These are phyloP conservation scores for Tothia fuscella DNA, from an alignment of 2,329 filamentous ascomycete species.

Conservation along the genomic window DNA sequence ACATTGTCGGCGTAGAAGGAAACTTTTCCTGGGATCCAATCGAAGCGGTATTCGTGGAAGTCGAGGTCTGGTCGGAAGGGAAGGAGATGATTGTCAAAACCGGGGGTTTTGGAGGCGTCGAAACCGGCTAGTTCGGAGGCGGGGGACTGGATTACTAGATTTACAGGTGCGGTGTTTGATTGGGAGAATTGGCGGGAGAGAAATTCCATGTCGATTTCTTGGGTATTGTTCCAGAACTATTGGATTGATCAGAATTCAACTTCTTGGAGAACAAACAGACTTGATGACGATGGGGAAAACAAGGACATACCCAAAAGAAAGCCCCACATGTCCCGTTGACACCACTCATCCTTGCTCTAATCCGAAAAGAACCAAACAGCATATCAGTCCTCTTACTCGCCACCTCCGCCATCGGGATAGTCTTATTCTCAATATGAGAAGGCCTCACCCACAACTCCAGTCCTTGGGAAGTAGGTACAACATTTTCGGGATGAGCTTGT, in stretches of 20 bases:
- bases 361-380: constrained; percentile 58
- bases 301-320: constrained; percentile 60
- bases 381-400: constrained; percentile 50
- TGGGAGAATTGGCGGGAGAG: constrained; percentile 54
- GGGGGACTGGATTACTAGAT: constrained; percentile 63
- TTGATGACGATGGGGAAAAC: background rate
- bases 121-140: constrained; percentile 47
- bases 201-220: constrained; percentile 75
- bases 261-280: background rate
- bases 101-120: constrained; percentile 48
- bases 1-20: constrained; percentile 57
- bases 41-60: constrained; percentile 72
- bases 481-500: constrained; percentile 45
- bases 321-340: constrained; percentile 59
- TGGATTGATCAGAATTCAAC: background rate
- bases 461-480: constrained; percentile 38
- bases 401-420: constrained; percentile 53
- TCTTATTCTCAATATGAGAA: constrained; percentile 31
- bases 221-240: constrained; percentile 65
- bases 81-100: constrained; percentile 46
- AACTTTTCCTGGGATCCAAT: constrained; percentile 53
- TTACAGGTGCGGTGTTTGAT: constrained; percentile 43
- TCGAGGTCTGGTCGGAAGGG: constrained; percentile 52
- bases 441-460: constrained; percentile 27
- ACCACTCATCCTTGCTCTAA: constrained; percentile 51